Evolutionary conservation across 2,329 filamentous ascomycete species (phyloP).

Genomic region (Cladosporium colombiae): DNA sequence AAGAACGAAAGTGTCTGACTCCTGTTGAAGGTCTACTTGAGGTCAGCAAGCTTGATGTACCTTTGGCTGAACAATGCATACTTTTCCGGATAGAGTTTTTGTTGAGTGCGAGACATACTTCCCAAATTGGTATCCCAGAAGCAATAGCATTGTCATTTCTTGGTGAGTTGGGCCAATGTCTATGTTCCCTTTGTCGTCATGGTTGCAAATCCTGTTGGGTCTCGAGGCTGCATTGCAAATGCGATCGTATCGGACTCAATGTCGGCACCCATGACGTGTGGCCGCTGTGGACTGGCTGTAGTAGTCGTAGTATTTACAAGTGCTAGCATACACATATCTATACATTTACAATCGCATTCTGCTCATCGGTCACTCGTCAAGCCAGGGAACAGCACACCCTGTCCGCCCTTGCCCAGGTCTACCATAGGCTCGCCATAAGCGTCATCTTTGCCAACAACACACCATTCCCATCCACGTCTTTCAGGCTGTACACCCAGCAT

Average conservation of each 20-base stretch:
- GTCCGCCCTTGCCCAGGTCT: conserved; percentile 44
- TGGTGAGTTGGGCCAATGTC: neutral
- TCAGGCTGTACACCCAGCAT: conserved; percentile 69
- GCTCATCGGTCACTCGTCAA: conserved; percentile 32
- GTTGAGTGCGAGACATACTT: neutral
- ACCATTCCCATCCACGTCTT: conserved; percentile 64
- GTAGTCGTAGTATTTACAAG: neutral
- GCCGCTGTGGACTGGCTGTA: neutral
- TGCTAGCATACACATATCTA: neutral
- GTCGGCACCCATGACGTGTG: neutral
- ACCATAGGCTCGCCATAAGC: conserved; percentile 63
- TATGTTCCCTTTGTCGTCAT: neutral
- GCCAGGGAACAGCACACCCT: conserved; percentile 56
- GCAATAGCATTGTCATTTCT: neutral
- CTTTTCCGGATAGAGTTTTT: neutral
- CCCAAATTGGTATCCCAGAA: neutral
- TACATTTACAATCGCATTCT: neutral
- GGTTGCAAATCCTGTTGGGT: neutral
- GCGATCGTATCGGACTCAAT: neutral
- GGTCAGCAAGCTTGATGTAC: neutral
- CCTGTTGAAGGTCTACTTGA: neutral
- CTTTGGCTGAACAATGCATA: neutral
- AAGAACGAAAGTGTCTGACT: neutral
- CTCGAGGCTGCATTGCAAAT: neutral
- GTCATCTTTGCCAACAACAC: conserved; percentile 63